A percentile compares a stretch with the other conserved stretches of the same genome.
Conservation (phyloP, 495 filamentous ascomycete genomes). For the Lineolata rhizophorae region DNA sequence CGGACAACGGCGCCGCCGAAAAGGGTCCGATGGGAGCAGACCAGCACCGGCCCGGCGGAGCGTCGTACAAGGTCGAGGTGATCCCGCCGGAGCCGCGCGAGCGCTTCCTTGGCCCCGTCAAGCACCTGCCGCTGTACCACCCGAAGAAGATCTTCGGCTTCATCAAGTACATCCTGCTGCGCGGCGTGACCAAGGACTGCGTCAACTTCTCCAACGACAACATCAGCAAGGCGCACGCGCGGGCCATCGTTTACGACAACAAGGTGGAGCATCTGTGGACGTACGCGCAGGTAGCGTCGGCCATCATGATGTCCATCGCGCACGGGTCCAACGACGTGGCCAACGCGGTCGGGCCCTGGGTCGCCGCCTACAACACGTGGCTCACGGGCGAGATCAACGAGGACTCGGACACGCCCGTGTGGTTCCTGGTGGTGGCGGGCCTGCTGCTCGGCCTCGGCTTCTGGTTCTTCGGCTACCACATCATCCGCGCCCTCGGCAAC, state of each 20-base stretch:
- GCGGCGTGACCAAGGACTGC: constrained; percentile 31
- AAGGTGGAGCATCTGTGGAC: constrained; percentile 14
- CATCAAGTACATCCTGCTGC: background rate
- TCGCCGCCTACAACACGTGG: constrained; percentile 10
- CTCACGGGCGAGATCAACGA: constrained; percentile 20
- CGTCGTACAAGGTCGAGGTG: no score
- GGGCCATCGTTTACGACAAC: constrained; percentile 8
- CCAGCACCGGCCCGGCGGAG: no score
- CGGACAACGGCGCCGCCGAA: background rate
- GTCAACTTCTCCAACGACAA: constrained; percentile 24
- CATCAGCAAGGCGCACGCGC: constrained; percentile 12
- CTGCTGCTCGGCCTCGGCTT: constrained; percentile 35
- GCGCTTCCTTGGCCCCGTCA: background rate
- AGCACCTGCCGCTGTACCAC: background rate
- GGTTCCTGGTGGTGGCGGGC: constrained; percentile 42
- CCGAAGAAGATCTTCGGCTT: background rate
- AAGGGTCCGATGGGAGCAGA: no score
- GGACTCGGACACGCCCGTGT: constrained; percentile 35
- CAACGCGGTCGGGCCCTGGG: constrained; percentile 9
- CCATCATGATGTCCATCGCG: constrained; percentile 25
- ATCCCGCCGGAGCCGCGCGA: background rate
- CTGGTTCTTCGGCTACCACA: constrained; percentile 52
- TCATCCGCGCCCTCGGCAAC: constrained; percentile 48
- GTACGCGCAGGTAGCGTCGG: constrained; percentile 27
- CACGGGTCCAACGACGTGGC: constrained; percentile 12